Evolutionary conservation across 2,329 filamentous ascomycete genomes (phyloP).

Genomic region (Xenosphaeropsis pyriputrescens): DNA sequence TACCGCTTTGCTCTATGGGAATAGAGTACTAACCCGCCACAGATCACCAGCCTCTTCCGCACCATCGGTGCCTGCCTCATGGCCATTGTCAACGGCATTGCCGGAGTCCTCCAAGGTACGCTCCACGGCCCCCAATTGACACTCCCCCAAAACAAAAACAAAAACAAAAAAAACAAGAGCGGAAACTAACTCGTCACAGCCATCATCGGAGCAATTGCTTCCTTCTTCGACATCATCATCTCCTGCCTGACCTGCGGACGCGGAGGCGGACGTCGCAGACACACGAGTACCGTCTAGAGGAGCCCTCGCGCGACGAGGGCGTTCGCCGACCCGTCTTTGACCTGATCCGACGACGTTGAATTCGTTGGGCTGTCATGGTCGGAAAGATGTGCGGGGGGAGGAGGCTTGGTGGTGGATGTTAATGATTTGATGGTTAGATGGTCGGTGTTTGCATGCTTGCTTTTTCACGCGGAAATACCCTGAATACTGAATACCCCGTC

Average conservation of each 20-base stretch:
- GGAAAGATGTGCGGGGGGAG: no score
- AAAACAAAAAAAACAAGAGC: conserved; percentile 1
- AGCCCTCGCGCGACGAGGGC: no score
- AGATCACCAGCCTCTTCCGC: conserved; percentile 17
- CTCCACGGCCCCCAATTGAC: background rate
- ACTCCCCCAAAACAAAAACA: background rate
- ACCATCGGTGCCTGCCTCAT: conserved; percentile 20
- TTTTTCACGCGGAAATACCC: no score
- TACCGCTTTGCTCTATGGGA: background rate
- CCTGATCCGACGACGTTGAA: no score
- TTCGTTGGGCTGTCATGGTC: no score
- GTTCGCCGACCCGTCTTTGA: no score
- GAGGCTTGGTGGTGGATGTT: no score
- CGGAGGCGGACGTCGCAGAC: conserved; percentile 11
- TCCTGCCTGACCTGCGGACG: conserved; percentile 21
- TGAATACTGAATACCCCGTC: no score
- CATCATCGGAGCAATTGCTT: conserved; percentile 16
- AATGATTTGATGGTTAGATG: no score
- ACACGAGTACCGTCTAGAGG: no score
- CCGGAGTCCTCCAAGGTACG: conserved; percentile 13
- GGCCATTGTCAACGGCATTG: conserved; percentile 39
- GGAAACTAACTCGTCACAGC: background rate
- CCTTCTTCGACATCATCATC: conserved; percentile 20
- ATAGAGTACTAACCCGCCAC: conserved; percentile 4
- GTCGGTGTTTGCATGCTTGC: no score